Evolutionary conservation across 371 early-diverging fungal genomes (phyloP).

Genomic region (Globomyces sp.): DNA sequence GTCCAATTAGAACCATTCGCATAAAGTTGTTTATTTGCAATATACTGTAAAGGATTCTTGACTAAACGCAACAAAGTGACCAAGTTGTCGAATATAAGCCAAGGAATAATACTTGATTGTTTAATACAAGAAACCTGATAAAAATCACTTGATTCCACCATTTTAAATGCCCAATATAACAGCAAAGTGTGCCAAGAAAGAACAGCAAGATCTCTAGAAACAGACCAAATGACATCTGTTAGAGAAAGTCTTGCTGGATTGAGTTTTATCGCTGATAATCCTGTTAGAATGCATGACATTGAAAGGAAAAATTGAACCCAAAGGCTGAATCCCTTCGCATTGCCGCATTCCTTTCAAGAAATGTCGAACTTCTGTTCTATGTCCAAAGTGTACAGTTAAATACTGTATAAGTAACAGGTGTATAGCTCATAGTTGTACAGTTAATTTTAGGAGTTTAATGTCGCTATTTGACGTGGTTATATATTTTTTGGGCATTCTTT

Average conservation of each 20-base stretch:
- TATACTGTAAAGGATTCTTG: slow-evolving; percentile 19
- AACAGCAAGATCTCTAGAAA: slow-evolving; percentile 13
- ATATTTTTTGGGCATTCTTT: no score
- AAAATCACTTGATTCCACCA: not conserved
- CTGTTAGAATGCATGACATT: slow-evolving; percentile 20
- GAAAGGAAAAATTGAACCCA: slow-evolving; percentile 2
- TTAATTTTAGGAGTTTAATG: no score
- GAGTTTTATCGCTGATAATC: slow-evolving; percentile 13
- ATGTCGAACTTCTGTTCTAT: no score
- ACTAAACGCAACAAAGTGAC: not conserved
- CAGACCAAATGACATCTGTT: slow-evolving; percentile 12
- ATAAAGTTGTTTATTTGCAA: slow-evolving; percentile 8
- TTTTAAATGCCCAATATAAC: not conserved
- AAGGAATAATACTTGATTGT: not conserved
- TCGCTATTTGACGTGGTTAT: no score
- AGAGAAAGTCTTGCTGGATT: slow-evolving; percentile 3
- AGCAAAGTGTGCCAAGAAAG: slow-evolving; percentile 7
- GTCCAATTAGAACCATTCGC: slow-evolving; percentile 10
- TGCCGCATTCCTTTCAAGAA: no score
- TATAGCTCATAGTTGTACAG: no score
- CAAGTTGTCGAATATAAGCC: slow-evolving; percentile 13
- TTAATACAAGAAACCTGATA: slow-evolving; percentile 5
- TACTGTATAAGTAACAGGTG: no score
- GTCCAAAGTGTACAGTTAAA: no score
- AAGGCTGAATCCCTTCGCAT: no score